Conservation (phyloP, 139 green algal species). For the Dunaliella primolecta region DNA sequence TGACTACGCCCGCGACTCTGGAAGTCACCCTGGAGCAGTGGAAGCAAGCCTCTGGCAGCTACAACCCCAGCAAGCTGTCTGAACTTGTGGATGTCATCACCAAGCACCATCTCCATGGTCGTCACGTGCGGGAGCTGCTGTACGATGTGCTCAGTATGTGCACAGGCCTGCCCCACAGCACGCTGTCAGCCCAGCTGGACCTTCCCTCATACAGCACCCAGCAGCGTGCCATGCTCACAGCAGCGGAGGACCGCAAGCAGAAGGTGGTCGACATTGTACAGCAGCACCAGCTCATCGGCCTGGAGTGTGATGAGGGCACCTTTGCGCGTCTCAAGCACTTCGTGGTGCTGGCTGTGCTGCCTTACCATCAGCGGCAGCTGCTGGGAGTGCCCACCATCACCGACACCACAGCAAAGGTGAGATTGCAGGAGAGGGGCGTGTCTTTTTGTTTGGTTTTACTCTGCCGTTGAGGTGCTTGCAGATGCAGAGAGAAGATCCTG, state of each 20-base stretch:
- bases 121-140: too few relatives aligned
- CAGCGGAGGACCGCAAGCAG: neutral
- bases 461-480: neutral
- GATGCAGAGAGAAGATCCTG: neutral
- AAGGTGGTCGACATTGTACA: neutral
- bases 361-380: neutral
- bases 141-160: neutral
- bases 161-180: neutral
- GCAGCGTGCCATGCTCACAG: neutral
- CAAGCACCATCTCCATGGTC: too few relatives aligned
- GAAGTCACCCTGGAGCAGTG: too few relatives aligned
- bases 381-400: neutral
- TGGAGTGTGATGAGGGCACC: neutral
- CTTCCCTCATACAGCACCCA: neutral
- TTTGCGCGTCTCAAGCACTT: neutral
- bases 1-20: too few relatives aligned
- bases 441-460: neutral
- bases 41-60: too few relatives aligned
- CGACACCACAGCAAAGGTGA: neutral
- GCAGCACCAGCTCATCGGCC: neutral
- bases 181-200: neutral
- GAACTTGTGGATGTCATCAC: too few relatives aligned
- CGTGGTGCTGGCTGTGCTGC: neutral
- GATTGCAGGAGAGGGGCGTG: too few relatives aligned
- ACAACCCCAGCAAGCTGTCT: too few relatives aligned